These are phyloP conservation scores for Cenchrus fungigraminus DNA, from an alignment of 176 grass and related monocot species.

Conservation along the genomic window DNA sequence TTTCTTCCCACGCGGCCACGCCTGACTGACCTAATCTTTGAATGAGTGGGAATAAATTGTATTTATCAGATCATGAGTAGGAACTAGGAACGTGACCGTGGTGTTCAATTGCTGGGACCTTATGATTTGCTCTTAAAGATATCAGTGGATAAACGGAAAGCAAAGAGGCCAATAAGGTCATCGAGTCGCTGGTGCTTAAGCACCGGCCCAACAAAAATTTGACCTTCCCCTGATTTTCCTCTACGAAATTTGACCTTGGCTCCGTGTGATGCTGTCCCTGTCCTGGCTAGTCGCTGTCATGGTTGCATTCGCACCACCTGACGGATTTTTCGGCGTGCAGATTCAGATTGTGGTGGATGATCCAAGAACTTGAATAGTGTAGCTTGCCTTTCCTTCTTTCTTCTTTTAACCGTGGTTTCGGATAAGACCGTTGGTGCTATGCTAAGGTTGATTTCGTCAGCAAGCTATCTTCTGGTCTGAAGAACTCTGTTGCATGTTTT, in stretches of 20 bases:
- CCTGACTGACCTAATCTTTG: not conserved
- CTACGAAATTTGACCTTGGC: conserved; percentile 25
- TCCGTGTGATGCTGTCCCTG: conserved; percentile 10
- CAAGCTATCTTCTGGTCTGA: not conserved
- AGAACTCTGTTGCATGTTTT: not conserved
- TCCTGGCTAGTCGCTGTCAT: not conserved
- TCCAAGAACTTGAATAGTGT: not conserved
- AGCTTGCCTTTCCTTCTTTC: not conserved
- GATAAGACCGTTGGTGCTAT: not conserved
- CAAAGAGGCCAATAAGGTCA: not conserved
- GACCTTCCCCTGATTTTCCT: not conserved
- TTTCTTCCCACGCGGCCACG: not conserved
- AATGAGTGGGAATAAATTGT: not conserved
- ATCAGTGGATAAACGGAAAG: conserved; percentile 25
- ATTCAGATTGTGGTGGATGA: conserved; percentile 6
- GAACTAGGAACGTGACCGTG: not conserved
- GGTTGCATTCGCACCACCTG: not conserved
- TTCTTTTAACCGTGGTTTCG: not conserved
- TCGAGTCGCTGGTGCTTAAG: conserved; percentile 28
- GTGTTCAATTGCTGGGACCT: not conserved
- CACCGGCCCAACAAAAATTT: conserved; percentile 38
- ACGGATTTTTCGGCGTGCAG: conserved; percentile 32
- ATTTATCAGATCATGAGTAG: not conserved
- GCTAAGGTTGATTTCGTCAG: not conserved
- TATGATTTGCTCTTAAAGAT: not conserved